Conservation (phyloP, 371 early-diverging fungal species). For the Mortierella sp. region DNA sequence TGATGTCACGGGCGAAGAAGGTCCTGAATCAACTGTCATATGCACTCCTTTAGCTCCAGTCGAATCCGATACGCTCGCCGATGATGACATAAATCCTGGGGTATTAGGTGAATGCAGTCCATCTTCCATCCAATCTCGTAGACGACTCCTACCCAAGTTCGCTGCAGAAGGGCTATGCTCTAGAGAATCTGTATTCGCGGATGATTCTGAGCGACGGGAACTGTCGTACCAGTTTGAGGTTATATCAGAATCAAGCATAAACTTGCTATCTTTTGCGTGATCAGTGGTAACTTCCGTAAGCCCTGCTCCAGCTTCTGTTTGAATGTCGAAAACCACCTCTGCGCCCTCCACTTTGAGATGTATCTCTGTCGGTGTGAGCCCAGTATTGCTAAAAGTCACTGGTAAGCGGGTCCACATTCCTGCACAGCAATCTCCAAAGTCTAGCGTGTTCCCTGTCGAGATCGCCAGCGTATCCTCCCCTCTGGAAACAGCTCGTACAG, state of each 20-base stretch:
- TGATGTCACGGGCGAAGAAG: constrained; percentile 45
- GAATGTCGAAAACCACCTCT: constrained; percentile 76
- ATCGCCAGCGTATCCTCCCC: constrained; percentile 83
- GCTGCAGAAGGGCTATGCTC: constrained; percentile 19
- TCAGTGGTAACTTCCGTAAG: constrained; percentile 14
- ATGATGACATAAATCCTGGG: constrained; percentile 21
- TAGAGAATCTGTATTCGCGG: constrained; percentile 34
- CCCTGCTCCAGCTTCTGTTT: constrained; percentile 56
- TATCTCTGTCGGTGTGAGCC: constrained; percentile 84
- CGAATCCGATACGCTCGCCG: constrained; percentile 30
- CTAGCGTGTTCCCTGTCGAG: constrained; percentile 81
- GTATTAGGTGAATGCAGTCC: constrained; percentile 21
- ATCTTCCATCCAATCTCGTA: constrained; percentile 55
- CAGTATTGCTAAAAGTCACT: constrained; percentile 86
- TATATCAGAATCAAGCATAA: constrained; percentile 40
- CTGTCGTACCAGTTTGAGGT: constrained; percentile 36
- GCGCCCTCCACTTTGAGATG: constrained; percentile 85
- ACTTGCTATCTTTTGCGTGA: constrained; percentile 15
- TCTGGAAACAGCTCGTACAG: constrained; percentile 79
- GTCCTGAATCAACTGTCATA: constrained; percentile 31
- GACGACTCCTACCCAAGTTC: constrained; percentile 20
- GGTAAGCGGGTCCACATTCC: constrained; percentile 86
- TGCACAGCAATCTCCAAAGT: constrained; percentile 95
- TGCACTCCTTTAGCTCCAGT: constrained; percentile 29
- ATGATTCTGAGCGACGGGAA: constrained; percentile 46